phyloP scores from a whole-genome alignment of 768 basidiomycete species.

The Boletus huronensis region DNA sequence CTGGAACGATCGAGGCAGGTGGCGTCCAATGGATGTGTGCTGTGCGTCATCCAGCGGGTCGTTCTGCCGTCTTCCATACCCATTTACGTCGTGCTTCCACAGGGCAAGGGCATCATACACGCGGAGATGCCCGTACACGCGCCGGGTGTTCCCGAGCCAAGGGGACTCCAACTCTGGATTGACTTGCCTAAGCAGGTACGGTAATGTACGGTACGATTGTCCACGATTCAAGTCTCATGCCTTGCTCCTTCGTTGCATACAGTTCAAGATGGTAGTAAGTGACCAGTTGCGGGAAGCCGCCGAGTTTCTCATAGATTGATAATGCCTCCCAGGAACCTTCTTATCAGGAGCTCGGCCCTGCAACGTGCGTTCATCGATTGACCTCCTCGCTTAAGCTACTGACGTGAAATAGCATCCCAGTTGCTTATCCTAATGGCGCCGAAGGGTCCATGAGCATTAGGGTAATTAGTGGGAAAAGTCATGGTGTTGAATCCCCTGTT shows the following conservation, averaged over 20 bases:
- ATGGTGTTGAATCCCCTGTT: conserved; percentile 85
- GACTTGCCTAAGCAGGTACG: conserved; percentile 69
- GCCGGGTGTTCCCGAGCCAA: conserved; percentile 62
- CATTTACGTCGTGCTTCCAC: conserved; percentile 1
- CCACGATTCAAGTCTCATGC: conserved; percentile 6
- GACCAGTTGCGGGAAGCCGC: background rate
- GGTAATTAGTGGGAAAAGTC: conserved; percentile 87
- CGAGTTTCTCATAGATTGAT: background rate
- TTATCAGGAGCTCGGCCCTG: conserved; percentile 77
- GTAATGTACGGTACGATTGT: background rate
- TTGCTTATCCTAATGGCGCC: conserved; percentile 65
- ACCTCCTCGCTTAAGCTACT: background rate
- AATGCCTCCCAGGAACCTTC: conserved; percentile 53
- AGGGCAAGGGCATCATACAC: conserved; percentile 71
- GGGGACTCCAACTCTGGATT: conserved; percentile 86
- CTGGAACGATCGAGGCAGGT: conserved; percentile 69
- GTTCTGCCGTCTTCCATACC: background rate
- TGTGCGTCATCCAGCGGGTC: conserved; percentile 37
- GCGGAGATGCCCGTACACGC: conserved; percentile 87
- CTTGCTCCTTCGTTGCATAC: conserved; percentile 24
- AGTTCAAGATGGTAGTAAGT: conserved; percentile 75
- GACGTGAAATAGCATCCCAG: conserved; percentile 53
- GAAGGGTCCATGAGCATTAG: conserved; percentile 69
- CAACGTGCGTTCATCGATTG: conserved; percentile 42
- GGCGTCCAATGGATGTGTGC: conserved; percentile 97